Conservation (phyloP, 257 asterid genomes). For the Fraxinus cuspidata region DNA sequence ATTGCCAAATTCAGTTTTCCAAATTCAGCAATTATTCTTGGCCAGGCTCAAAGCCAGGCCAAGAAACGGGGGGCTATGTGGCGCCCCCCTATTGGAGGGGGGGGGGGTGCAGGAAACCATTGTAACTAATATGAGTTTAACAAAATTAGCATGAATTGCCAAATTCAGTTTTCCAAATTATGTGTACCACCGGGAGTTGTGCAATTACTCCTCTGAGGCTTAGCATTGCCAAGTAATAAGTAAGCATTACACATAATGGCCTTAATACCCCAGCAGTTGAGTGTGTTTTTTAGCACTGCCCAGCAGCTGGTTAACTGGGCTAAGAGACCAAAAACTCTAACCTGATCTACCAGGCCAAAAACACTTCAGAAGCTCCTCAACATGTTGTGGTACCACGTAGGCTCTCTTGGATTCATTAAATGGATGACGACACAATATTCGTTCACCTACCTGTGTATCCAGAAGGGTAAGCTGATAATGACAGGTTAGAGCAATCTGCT, state of each 20-base stretch:
- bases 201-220: background rate
- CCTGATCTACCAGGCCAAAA: constrained; percentile 91
- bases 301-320: background rate
- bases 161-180: background rate
- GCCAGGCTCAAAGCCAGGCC: too few relatives aligned
- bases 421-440: constrained; percentile 91
- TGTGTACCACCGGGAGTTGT: background rate
- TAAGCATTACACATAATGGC: background rate
- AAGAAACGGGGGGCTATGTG: too few relatives aligned
- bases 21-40: too few relatives aligned
- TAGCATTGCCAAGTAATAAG: background rate
- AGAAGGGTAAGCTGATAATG: constrained; percentile 8
- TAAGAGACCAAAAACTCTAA: constrained; percentile 18
- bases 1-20: background rate
- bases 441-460: constrained; percentile 65
- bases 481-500: background rate
- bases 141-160: background rate
- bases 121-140: background rate
- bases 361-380: constrained; percentile 89
- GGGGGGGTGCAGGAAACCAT: background rate
- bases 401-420: constrained; percentile 93
- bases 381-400: constrained; percentile 86
- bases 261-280: background rate
- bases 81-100: too few relatives aligned
- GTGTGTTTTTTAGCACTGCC: background rate